Base-by-base conservation (phyloP, 1,139 yeast species). In the Blastobotrys capitulatus region DNA sequence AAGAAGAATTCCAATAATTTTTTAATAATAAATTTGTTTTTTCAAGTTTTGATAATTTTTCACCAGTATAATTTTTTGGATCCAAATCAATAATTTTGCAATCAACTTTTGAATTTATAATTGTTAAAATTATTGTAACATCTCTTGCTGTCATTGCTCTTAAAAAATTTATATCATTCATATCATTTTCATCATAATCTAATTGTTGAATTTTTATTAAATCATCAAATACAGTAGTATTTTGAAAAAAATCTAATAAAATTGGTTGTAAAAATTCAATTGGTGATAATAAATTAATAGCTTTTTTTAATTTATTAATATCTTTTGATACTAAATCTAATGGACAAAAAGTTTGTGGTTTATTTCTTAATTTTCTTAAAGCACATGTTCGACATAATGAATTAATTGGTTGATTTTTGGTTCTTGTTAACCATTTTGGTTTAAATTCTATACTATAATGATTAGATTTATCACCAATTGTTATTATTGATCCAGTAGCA, bases 381-480 rank as follows among this genome's bases (percentile, higher is more conserved):
- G 78, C 77, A 57, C 79, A 75, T 2, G 76, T 75, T 5, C 79
- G 60, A 52, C 79, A 75, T 1, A 74, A 71, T 1, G 73, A 71
- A 39, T 56, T 60, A 1, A 71, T 69, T 0, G 67, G 64, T 48
- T 62, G 65, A 6, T 29, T 29, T 29, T 6, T 6, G 4, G 32
- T 12, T 18, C 12, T 15, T 2, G 52, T 32, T 7, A 74, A 62
- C 78, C 78, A 75, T 53, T 75, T 75, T 0, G 79, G 79, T 55
- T 75, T 75, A 51, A 74, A 63, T 48, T 74, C 75, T 3, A 62
- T 35, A 18, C 20, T 39, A 36, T 25, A 31, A 5, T 22, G 25
- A 38, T 29, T 22, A 8, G 34, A n/a, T 6, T 38, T 8, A 9
- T 27, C 19, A n/a, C 42, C 42, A n/a, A 39, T 39, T 2, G 42